Evolutionary conservation across 106 monocot species (phyloP).

Genomic region (Dioscorea dumetorum): DNA sequence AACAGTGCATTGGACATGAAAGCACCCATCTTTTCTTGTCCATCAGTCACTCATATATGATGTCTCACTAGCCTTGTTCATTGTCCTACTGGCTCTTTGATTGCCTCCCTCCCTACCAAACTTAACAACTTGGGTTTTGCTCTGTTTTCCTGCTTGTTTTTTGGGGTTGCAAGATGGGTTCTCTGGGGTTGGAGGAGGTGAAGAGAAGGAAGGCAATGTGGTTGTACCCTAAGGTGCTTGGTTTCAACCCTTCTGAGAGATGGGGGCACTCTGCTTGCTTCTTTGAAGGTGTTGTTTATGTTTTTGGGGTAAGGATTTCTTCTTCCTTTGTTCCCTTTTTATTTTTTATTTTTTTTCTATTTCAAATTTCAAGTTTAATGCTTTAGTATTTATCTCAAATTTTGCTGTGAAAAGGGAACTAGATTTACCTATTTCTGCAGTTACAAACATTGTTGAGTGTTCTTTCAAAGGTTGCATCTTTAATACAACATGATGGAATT

Average conservation of each 20-base stretch:
- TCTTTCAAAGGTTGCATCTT: no score
- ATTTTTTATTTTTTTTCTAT: background rate
- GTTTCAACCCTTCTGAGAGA: slow-evolving; percentile 88
- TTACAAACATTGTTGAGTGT: no score
- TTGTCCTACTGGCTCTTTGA: background rate
- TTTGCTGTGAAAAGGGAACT: no score
- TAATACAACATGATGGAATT: no score
- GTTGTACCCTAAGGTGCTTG: slow-evolving; percentile 77
- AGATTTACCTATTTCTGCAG: no score
- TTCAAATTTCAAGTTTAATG: background rate
- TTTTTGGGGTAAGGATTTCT: slow-evolving; percentile 63
- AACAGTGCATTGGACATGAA: slow-evolving; percentile 54
- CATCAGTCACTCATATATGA: slow-evolving; percentile 28
- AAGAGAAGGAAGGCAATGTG: slow-evolving; percentile 90
- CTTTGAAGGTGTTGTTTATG: slow-evolving; percentile 58
- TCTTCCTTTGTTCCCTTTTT: background rate
- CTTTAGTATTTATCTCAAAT: no score
- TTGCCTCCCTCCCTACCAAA: background rate
- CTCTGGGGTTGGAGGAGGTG: slow-evolving; percentile 32
- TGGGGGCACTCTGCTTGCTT: slow-evolving; percentile 97
- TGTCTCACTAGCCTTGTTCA: slow-evolving; percentile 14
- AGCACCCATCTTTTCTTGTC: slow-evolving; percentile 60
- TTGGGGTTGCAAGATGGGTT: slow-evolving; percentile 30
- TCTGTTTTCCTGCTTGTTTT: background rate
- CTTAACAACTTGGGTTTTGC: slow-evolving; percentile 1